Evolutionary conservation across 208 protist species (phyloP).

Genomic region (Leishmania turanica): DNA sequence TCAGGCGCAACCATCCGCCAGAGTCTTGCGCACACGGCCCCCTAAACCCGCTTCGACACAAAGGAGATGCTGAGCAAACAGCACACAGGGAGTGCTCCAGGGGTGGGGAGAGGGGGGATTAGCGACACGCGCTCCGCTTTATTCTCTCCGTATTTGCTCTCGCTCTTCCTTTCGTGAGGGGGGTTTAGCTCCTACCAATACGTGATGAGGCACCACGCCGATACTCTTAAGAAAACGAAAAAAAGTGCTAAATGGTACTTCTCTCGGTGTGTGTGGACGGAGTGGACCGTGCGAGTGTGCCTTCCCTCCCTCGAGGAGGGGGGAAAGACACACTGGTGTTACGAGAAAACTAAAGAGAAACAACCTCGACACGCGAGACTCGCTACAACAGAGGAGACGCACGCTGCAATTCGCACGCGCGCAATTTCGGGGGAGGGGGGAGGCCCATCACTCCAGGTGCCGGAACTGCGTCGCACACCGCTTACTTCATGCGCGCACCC

Average conservation of each 20-base stretch:
- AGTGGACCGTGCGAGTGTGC: not conserved
- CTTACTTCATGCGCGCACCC: slow-evolving; percentile 56
- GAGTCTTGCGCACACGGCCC: not conserved
- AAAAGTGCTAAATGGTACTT: slow-evolving; percentile 4
- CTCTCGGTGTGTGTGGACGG: not conserved
- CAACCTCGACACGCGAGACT: not conserved
- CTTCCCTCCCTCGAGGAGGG: not conserved
- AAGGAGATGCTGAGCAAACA: not conserved
- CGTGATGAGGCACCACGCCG: not conserved
- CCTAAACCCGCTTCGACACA: not conserved
- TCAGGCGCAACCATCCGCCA: not conserved
- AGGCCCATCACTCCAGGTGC: not conserved
- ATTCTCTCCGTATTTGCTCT: not conserved
- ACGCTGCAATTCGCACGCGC: not conserved
- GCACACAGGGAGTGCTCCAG: not conserved
- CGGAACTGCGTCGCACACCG: not conserved
- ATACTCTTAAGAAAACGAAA: slow-evolving; percentile 2
- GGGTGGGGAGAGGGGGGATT: not conserved
- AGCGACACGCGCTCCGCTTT: not conserved
- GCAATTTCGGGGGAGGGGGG: not conserved
- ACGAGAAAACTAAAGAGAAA: not conserved
- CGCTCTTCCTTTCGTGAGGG: not conserved
- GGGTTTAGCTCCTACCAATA: slow-evolving; percentile 5
- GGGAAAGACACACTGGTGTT: not conserved
- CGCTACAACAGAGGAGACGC: not conserved